A percentile compares a stretch with the other conserved stretches of the same genome.
These are phyloP conservation scores for Lotmaria passim DNA, from an alignment of 208 protist genomes.

Conservation along the genomic window DNA sequence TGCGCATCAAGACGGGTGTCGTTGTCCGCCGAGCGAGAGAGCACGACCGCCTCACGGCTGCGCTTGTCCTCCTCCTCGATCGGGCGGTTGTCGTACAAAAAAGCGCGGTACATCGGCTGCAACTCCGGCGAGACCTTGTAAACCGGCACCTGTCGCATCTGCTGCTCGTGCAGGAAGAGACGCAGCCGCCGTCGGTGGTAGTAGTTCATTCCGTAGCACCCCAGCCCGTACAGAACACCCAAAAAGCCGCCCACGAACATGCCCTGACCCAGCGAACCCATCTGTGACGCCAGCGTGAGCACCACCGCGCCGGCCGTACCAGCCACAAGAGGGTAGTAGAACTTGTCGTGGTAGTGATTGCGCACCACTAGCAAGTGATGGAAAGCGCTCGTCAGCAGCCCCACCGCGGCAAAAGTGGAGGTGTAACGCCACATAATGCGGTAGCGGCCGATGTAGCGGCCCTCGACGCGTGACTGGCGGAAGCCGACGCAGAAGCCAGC, in stretches of 20 bases:
- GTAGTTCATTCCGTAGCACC: constrained; percentile 78
- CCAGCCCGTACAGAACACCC: constrained; percentile 71
- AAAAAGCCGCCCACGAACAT: constrained; percentile 74
- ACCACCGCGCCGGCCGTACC: constrained; percentile 50
- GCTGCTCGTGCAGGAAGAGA: constrained; percentile 78
- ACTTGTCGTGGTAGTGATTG: constrained; percentile 79
- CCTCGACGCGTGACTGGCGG: constrained; percentile 73
- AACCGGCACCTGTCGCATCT: constrained; percentile 77
- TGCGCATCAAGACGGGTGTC: constrained; percentile 78
- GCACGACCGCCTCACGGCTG: constrained; percentile 52
- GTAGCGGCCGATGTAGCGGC: constrained; percentile 81
- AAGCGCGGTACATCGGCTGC: constrained; percentile 86
- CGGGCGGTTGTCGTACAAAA: constrained; percentile 81
- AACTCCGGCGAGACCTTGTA: constrained; percentile 85
- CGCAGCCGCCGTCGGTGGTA: constrained; percentile 72
- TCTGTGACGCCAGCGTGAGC: constrained; percentile 67
- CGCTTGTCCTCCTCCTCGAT: constrained; percentile 69
- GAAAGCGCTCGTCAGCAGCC: constrained; percentile 69
- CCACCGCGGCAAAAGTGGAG: constrained; percentile 75
- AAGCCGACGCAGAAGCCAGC: constrained; percentile 73
- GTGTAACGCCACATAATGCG: constrained; percentile 83
- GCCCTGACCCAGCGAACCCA: constrained; percentile 70
- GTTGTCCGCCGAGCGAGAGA: constrained; percentile 51
- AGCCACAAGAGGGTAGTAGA: constrained; percentile 77
- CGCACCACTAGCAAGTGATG: constrained; percentile 83